phyloP scores from a whole-genome alignment of 2,329 filamentous ascomycete genomes.

The Esteya vermicola region DNA sequence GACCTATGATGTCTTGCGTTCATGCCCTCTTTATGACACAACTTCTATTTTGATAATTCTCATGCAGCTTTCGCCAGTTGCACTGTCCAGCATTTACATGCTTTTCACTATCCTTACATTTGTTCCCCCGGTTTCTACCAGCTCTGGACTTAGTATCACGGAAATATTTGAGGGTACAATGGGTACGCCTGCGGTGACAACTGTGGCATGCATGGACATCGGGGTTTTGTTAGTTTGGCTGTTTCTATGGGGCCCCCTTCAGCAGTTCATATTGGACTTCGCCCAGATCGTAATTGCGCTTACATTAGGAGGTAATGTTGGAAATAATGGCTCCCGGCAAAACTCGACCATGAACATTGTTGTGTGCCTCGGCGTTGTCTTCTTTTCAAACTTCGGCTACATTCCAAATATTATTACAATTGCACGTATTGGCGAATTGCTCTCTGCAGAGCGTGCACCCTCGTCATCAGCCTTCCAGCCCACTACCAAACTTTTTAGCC shows the following conservation, averaged over 20 bases:
- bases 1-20: conserved; percentile 73
- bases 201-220: conserved; percentile 70
- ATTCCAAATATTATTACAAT: conserved; percentile 27
- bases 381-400: conserved; percentile 35
- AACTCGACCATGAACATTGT: conserved; percentile 59
- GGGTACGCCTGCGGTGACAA: conserved; percentile 73
- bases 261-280: conserved; percentile 77
- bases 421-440: conserved; percentile 23
- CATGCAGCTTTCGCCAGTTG: conserved; percentile 78
- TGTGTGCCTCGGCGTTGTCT: conserved; percentile 55
- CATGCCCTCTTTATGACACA: conserved; percentile 85
- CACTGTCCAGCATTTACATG: conserved; percentile 78
- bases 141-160: conserved; percentile 67
- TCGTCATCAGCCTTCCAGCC: conserved; percentile 31
- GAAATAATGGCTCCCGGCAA: conserved; percentile 44
- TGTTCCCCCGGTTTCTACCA: conserved; percentile 67
- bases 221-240: conserved; percentile 77
- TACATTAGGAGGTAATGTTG: conserved; percentile 65
- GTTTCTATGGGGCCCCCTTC: conserved; percentile 73
- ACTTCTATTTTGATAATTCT: conserved; percentile 94
- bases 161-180: conserved; percentile 84
- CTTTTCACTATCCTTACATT: conserved; percentile 89
- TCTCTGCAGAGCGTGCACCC: conserved; percentile 18
- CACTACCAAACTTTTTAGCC: conserved; percentile 27
- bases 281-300: conserved; percentile 89